These are phyloP conservation scores for Sistotremastrum suecicum DNA, from an alignment of 768 basidiomycete species.

Conservation along the genomic window DNA sequence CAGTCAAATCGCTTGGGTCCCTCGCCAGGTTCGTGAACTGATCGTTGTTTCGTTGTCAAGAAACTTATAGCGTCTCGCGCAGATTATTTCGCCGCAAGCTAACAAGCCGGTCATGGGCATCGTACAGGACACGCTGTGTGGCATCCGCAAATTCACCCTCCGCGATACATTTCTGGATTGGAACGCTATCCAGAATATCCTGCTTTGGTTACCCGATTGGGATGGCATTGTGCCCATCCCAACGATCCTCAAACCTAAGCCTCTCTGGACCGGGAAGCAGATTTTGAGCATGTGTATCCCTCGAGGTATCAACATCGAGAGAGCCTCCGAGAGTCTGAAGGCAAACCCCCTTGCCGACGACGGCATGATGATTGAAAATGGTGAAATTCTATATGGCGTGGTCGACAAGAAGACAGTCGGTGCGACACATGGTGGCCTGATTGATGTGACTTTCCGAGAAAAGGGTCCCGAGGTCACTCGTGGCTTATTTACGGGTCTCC, in stretches of 20 bases:
- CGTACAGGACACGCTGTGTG: slow-evolving; percentile 96
- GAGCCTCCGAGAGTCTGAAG: slow-evolving; percentile 65
- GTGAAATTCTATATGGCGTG: slow-evolving; percentile 87
- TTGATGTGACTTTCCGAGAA: slow-evolving; percentile 95
- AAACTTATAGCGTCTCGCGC: slow-evolving; percentile 3
- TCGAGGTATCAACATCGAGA: slow-evolving; percentile 85
- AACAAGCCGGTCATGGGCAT: slow-evolving; percentile 99
- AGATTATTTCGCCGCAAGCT: slow-evolving; percentile 99
- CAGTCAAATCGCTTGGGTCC: slow-evolving; percentile 98
- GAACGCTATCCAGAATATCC: slow-evolving; percentile 91
- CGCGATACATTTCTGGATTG: slow-evolving; percentile 94
- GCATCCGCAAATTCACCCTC: slow-evolving; percentile 92
- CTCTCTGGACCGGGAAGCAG: slow-evolving; percentile 97
- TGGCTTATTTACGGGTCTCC: slow-evolving; percentile 83
- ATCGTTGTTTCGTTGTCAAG: neutral
- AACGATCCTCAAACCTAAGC: slow-evolving; percentile 91
- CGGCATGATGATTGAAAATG: slow-evolving; percentile 93
- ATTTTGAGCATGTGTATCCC: slow-evolving; percentile 86
- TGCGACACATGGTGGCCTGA: slow-evolving; percentile 82
- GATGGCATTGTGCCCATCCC: slow-evolving; percentile 87
- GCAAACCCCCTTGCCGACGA: slow-evolving; percentile 80
- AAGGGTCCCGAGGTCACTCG: slow-evolving; percentile 88
- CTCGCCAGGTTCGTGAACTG: slow-evolving; percentile 57
- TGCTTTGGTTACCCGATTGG: slow-evolving; percentile 98
- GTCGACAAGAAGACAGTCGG: slow-evolving; percentile 99